phyloP scores from a whole-genome alignment of 257 asterid genomes.

The Solanum megistacrolobum region DNA sequence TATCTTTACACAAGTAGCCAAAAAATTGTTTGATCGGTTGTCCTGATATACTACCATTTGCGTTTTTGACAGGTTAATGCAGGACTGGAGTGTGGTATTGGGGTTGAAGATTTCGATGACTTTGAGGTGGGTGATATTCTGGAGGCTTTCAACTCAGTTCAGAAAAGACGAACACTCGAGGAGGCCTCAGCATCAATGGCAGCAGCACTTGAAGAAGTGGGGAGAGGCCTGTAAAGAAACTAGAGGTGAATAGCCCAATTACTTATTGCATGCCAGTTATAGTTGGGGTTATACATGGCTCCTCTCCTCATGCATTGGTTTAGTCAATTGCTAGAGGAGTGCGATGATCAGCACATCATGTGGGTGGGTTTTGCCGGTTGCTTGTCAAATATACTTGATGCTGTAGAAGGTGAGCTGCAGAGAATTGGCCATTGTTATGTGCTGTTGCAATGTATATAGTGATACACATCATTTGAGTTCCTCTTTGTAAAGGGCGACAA shows the following conservation, averaged over 20 bases:
- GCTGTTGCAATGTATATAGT: constrained; percentile 65
- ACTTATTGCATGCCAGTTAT: not conserved
- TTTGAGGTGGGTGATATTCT: constrained; percentile 86
- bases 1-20: not conserved
- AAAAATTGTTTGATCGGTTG: not conserved
- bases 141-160: constrained; percentile 68
- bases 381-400: constrained; percentile 7
- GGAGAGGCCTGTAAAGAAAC: constrained; percentile 26
- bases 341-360: not conserved
- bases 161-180: constrained; percentile 88
- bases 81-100: constrained; percentile 95
- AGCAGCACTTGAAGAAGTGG: constrained; percentile 64
- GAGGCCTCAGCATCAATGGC: constrained; percentile 97
- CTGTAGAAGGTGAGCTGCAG: constrained; percentile 4
- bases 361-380: constrained; percentile 3
- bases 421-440: constrained; percentile 9
- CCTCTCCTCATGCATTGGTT: not conserved
- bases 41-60: not conserved
- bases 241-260: not conserved
- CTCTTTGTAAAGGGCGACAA: constrained; percentile 44
- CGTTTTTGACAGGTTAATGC: constrained; percentile 58
- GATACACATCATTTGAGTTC: constrained; percentile 43
- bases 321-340: constrained; percentile 1
- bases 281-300: not conserved
- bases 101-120: constrained; percentile 50